These are phyloP conservation scores for Chaetomium globosum DNA, from an alignment of 2,329 filamentous ascomycete genomes.

Conservation along the genomic window DNA sequence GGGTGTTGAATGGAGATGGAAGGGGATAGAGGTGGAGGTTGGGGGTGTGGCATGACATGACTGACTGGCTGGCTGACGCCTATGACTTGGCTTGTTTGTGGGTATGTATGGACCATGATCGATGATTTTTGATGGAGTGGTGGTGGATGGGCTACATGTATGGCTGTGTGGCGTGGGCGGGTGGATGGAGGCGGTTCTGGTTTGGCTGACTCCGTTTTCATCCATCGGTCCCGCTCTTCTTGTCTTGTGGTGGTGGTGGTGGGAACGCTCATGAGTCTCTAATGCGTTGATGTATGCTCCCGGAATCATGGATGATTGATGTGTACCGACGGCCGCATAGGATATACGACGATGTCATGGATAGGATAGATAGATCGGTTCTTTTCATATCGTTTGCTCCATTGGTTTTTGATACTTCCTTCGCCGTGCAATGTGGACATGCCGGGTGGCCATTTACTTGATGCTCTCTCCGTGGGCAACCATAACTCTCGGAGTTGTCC, in stretches of 20 bases:
- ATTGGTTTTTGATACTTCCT: neutral
- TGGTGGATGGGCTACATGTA: neutral
- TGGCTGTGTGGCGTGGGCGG: too few relatives aligned
- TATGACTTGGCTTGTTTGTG: neutral
- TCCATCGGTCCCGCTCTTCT: neutral
- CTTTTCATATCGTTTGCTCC: slow-evolving; percentile 6
- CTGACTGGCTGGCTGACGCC: neutral
- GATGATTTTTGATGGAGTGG: slow-evolving; percentile 1
- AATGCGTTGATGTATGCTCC: slow-evolving; percentile 12
- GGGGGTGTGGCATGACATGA: neutral
- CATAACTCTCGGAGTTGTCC: neutral
- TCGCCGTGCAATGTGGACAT: neutral
- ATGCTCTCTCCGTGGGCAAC: neutral
- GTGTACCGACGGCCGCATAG: slow-evolving; percentile 8
- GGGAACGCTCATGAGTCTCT: slow-evolving; percentile 14
- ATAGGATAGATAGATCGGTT: slow-evolving; percentile 14
- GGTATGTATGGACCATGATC: slow-evolving; percentile 6
- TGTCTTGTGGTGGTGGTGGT: neutral
- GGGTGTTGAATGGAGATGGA: neutral
- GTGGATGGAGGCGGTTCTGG: neutral
- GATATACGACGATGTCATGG: slow-evolving; percentile 17
- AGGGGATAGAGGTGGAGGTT: neutral
- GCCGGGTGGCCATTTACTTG: too few relatives aligned
- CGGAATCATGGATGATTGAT: slow-evolving; percentile 23
- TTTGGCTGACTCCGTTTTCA: neutral